Percentiles rank a stretch among this genome's conserved stretches.
phyloP scores from a whole-genome alignment of 768 basidiomycete species.

The Boletus pseudo-olivaceus region DNA sequence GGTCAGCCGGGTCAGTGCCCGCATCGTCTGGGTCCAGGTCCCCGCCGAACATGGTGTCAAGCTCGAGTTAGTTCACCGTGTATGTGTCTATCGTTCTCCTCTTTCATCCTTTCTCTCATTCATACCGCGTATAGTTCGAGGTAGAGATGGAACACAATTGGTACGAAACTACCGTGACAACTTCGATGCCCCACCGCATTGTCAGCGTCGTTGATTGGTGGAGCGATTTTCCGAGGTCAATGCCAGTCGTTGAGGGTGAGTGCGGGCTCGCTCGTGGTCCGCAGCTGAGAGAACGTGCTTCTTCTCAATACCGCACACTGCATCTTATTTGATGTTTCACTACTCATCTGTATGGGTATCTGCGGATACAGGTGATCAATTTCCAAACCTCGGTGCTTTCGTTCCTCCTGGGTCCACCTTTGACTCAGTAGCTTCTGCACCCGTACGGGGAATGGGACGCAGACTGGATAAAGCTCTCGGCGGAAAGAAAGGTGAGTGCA shows the following conservation, averaged over 20 bases:
- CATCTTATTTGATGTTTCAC: not conserved
- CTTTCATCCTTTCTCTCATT: not conserved
- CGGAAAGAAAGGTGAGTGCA: slow-evolving; percentile 13
- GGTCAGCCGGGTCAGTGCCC: slow-evolving; percentile 76
- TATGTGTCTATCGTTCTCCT: slow-evolving; percentile 4
- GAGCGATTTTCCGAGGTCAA: slow-evolving; percentile 60
- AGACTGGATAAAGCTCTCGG: slow-evolving; percentile 11
- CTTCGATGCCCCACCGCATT: slow-evolving; percentile 65
- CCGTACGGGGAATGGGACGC: not conserved
- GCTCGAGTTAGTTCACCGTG: slow-evolving; percentile 63
- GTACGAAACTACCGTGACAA: slow-evolving; percentile 91
- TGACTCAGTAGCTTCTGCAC: slow-evolving; percentile 12
- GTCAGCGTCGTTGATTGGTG: slow-evolving; percentile 94
- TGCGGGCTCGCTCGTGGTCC: not conserved
- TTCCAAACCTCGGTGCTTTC: slow-evolving; percentile 27
- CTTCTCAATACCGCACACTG: not conserved
- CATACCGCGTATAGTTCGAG: slow-evolving; percentile 53
- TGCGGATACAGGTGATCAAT: slow-evolving; percentile 9
- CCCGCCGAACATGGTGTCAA: slow-evolving; percentile 57
- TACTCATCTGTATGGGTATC: not conserved
- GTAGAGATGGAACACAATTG: slow-evolving; percentile 94
- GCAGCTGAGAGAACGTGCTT: not conserved
- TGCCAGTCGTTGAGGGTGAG: slow-evolving; percentile 16
- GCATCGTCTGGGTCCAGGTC: slow-evolving; percentile 78
- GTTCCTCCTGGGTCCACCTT: slow-evolving; percentile 17